These are phyloP conservation scores for Monilinia fructicola DNA, from an alignment of 2,329 filamentous ascomycete species.

Conservation along the genomic window DNA sequence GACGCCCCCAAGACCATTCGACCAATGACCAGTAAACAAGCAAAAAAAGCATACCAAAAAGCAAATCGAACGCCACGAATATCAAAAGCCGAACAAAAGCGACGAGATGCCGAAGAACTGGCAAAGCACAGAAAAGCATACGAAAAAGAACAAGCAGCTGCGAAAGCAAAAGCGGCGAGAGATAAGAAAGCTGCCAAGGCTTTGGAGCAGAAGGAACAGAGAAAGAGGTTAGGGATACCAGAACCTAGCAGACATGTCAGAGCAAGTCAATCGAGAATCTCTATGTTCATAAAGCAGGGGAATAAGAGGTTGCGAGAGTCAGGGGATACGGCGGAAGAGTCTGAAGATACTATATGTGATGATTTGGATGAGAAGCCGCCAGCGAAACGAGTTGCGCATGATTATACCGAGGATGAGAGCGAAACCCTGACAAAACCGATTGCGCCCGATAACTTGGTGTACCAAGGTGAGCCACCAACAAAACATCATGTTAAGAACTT, in stretches of 20 bases:
- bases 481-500: conserved; percentile 11
- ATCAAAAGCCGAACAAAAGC: conserved; percentile 42
- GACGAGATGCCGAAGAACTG: conserved; percentile 45
- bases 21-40: conserved; percentile 52
- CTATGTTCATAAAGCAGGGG: conserved; percentile 48
- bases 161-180: conserved; percentile 50
- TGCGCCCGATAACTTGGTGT: background rate
- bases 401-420: background rate
- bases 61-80: conserved; percentile 45
- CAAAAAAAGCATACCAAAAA: conserved; percentile 48
- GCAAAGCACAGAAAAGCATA: conserved; percentile 50
- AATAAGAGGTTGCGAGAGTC: conserved; percentile 33
- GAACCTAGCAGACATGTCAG: conserved; percentile 49
- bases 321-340: conserved; percentile 29
- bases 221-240: conserved; percentile 53
- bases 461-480: background rate
- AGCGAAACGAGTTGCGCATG: background rate
- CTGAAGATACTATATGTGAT: conserved; percentile 24
- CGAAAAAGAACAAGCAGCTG: conserved; percentile 53
- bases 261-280: conserved; percentile 58
- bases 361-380: background rate
- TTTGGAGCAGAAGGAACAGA: conserved; percentile 49
- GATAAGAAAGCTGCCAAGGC: conserved; percentile 59
- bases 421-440: background rate
- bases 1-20: conserved; percentile 36